Conservation (phyloP, 768 basidiomycete species). For the Xanthoconium stramineum region DNA sequence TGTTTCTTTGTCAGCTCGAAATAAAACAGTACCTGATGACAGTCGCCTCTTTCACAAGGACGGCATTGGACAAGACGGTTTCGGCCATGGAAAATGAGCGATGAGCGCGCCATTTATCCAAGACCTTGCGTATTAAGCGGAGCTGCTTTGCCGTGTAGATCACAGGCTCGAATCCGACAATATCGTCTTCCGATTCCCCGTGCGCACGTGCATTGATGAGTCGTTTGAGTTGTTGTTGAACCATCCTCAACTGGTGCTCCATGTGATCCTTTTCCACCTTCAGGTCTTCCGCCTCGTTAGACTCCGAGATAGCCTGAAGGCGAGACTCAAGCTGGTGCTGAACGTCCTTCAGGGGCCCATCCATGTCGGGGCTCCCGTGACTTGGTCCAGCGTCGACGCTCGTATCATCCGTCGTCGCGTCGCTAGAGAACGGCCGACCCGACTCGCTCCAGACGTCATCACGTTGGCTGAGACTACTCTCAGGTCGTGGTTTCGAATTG, state of each 20-base stretch:
- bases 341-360: conserved; percentile 63
- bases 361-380: conserved; percentile 61
- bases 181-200: conserved; percentile 68
- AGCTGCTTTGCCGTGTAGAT: conserved; percentile 83
- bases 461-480: conserved; percentile 82
- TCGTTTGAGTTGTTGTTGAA: conserved; percentile 79
- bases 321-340: conserved; percentile 76
- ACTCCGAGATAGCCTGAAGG: conserved; percentile 58
- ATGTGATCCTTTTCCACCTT: conserved; percentile 91
- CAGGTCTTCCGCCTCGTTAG: conserved; percentile 77
- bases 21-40: conserved; percentile 65
- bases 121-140: conserved; percentile 73
- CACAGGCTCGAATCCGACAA: conserved; percentile 69
- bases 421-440: conserved; percentile 75
- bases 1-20: neutral
- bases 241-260: conserved; percentile 80
- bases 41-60: conserved; percentile 91
- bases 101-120: conserved; percentile 84
- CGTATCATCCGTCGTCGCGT: conserved; percentile 83
- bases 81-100: conserved; percentile 93
- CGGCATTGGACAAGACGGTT: conserved; percentile 76
- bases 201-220: conserved; percentile 72
- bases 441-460: conserved; percentile 90
- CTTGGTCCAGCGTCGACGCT: conserved; percentile 67
- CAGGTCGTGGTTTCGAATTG: conserved; percentile 76